These are phyloP conservation scores for Lathyrus aphaca DNA, from an alignment of 306 rosid genomes.

Conservation along the genomic window DNA sequence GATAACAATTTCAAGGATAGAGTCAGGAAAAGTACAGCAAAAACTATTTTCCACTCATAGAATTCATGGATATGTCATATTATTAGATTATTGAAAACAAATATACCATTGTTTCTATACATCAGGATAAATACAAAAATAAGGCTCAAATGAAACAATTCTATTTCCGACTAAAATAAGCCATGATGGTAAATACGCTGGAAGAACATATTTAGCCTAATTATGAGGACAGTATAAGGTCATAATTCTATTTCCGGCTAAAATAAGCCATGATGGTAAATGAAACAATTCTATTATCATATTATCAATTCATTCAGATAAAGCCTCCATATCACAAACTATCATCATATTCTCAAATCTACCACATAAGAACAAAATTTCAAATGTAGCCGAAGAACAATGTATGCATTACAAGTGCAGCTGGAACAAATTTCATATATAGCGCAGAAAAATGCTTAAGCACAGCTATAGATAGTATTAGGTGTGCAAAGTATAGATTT, in stretches of 20 bases:
- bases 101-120: not conserved
- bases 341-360: conserved; percentile 3
- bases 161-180: conserved; percentile 1
- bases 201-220: not conserved
- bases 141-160: not conserved
- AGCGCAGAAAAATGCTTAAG: not conserved
- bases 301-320: conserved; percentile 15
- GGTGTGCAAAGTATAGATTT: not conserved
- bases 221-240: not conserved
- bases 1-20: not conserved
- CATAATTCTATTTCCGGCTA: no score
- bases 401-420: conserved; percentile 12
- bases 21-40: not conserved
- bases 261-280: no score
- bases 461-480: not conserved
- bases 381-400: not conserved
- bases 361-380: not conserved
- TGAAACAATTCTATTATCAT: not conserved
- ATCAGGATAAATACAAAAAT: not conserved
- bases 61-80: no score
- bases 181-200: not conserved
- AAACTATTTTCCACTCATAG: not conserved
- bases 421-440: conserved; percentile 5
- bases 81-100: no score
- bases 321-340: conserved; percentile 20